phyloP scores from a whole-genome alignment of 2,329 filamentous ascomycete genomes.

The Pezicula neosporulosa region DNA sequence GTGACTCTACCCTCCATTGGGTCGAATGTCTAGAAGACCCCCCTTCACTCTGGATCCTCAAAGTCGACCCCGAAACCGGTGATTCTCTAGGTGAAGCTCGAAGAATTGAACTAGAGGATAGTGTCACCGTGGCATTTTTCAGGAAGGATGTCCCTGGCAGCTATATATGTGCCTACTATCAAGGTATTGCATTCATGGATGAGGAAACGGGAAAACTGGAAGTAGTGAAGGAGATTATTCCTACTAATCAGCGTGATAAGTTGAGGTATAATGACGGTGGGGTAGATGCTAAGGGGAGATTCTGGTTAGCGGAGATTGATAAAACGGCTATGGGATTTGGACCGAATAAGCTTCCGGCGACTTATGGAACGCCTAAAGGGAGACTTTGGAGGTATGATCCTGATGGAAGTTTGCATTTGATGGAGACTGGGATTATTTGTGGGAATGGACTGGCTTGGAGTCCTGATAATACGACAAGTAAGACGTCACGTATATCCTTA shows the following conservation, averaged over 20 bases:
- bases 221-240: conserved; percentile 33
- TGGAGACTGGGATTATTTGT: conserved; percentile 31
- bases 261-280: conserved; percentile 34
- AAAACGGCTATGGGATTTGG: conserved; percentile 30
- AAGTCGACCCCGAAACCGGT: conserved; percentile 28
- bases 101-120: conserved; percentile 29
- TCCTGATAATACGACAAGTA: conserved; percentile 32
- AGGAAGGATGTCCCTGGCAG: conserved; percentile 29
- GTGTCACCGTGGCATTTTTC: conserved; percentile 32
- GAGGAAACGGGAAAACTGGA: conserved; percentile 32
- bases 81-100: conserved; percentile 22
- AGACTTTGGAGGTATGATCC: conserved; percentile 24
- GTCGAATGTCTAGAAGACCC: conserved; percentile 17
- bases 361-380: conserved; percentile 25
- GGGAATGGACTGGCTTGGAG: conserved; percentile 35
- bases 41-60: conserved; percentile 30
- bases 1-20: conserved; percentile 18
- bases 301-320: conserved; percentile 35
- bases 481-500: conserved; percentile 1
- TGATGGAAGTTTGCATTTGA: conserved; percentile 29
- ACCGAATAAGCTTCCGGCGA: conserved; percentile 25
- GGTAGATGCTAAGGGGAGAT: conserved; percentile 30
- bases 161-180: conserved; percentile 36
- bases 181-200: conserved; percentile 33
- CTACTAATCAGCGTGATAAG: conserved; percentile 20